These are phyloP conservation scores for Graphiopsis chlorocephala DNA, from an alignment of 2,329 filamentous ascomycete genomes.

Conservation along the genomic window DNA sequence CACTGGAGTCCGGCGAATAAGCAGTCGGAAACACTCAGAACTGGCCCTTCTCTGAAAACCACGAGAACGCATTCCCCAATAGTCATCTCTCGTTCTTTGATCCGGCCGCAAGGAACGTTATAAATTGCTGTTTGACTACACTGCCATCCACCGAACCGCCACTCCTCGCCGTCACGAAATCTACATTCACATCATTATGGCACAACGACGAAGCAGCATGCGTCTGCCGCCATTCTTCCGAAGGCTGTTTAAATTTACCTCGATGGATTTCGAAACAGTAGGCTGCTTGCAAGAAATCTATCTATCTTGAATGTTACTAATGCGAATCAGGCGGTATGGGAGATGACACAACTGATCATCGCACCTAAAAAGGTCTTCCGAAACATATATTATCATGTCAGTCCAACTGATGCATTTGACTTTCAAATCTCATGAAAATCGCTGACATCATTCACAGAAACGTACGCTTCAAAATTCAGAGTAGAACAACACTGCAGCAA, in stretches of 20 bases:
- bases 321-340: conserved; percentile 57
- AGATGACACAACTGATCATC: conserved; percentile 67
- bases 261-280: conserved; percentile 70
- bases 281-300: neutral
- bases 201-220: conserved; percentile 39
- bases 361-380: conserved; percentile 69
- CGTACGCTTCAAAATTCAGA: conserved; percentile 25
- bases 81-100: neutral
- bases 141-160: neutral
- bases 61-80: neutral
- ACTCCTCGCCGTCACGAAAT: neutral
- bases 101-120: neutral
- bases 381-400: conserved; percentile 67
- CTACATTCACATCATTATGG: neutral
- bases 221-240: conserved; percentile 67
- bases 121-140: neutral
- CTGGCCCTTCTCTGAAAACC: neutral
- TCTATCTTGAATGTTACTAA: neutral
- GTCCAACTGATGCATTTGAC: conserved; percentile 20
- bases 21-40: neutral
- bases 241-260: conserved; percentile 67
- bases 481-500: neutral
- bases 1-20: neutral
- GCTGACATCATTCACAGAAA: conserved; percentile 27
- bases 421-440: neutral